phyloP scores from a whole-genome alignment of 2,329 filamentous ascomycete species.

The Nemania bipapillata region DNA sequence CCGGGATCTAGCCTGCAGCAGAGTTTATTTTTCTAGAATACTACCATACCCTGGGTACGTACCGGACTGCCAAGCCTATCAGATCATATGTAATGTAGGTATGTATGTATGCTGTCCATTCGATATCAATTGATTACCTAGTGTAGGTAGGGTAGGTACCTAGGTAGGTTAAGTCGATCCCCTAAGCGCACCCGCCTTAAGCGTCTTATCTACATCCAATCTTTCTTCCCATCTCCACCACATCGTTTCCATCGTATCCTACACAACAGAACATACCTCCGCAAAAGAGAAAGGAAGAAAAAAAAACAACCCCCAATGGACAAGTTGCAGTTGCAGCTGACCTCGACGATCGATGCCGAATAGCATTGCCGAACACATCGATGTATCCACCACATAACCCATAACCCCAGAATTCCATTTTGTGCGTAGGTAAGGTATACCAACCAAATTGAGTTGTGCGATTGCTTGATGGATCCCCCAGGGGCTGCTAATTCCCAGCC shows the following conservation, averaged over 20 bases:
- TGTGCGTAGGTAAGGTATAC: no score
- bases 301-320: background rate
- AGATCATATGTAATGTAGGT: background rate
- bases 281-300: no score
- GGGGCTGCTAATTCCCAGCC: background rate
- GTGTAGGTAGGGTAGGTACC: no score
- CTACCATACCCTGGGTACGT: background rate
- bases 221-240: background rate
- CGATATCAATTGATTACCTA: background rate
- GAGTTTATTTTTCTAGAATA: background rate
- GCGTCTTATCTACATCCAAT: background rate
- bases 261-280: no score
- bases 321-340: no score
- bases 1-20: slow-evolving; percentile 3
- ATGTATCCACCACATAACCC: background rate
- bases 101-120: background rate
- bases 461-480: no score
- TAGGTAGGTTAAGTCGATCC: no score
- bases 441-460: background rate
- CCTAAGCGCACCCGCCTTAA: background rate
- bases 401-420: no score
- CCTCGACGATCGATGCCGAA: background rate
- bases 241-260: background rate
- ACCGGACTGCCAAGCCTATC: background rate
- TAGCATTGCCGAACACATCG: background rate